These are phyloP conservation scores for Phytophthora citrophthora DNA, from an alignment of 352 stramenopile genomes.

Conservation along the genomic window DNA sequence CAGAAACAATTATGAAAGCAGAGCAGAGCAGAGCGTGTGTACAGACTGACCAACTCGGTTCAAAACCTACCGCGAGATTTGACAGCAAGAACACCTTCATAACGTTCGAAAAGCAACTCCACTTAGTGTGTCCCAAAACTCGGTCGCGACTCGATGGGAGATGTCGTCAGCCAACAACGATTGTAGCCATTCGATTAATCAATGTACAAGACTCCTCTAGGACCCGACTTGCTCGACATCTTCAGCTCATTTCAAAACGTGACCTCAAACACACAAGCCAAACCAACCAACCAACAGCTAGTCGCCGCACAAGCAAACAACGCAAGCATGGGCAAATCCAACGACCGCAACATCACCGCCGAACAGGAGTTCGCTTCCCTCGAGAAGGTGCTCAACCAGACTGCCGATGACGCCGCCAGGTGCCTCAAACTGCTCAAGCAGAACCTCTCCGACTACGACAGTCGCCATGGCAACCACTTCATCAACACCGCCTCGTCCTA, in stretches of 20 bases:
- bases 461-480: slow-evolving; percentile 25
- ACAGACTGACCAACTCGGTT: too few relatives aligned
- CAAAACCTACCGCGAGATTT: background rate
- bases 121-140: background rate
- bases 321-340: slow-evolving; percentile 23
- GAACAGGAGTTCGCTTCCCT: slow-evolving; percentile 27
- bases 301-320: slow-evolving; percentile 1
- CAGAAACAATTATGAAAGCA: too few relatives aligned
- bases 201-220: background rate
- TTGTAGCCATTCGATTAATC: background rate
- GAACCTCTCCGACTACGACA: slow-evolving; percentile 30
- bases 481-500: slow-evolving; percentile 26
- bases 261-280: slow-evolving; percentile 14
- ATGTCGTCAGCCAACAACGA: slow-evolving; percentile 10
- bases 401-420: slow-evolving; percentile 18
- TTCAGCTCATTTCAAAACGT: slow-evolving; percentile 20
- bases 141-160: slow-evolving; percentile 7
- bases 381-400: slow-evolving; percentile 26
- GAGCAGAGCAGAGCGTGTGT: too few relatives aligned
- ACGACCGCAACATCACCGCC: slow-evolving; percentile 8
- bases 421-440: slow-evolving; percentile 30
- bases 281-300: slow-evolving; percentile 3
- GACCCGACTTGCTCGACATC: background rate
- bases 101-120: background rate
- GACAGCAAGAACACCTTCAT: background rate